phyloP scores from a whole-genome alignment of 2,329 filamentous ascomycete genomes.

The Colletotrichum cordylinicola region DNA sequence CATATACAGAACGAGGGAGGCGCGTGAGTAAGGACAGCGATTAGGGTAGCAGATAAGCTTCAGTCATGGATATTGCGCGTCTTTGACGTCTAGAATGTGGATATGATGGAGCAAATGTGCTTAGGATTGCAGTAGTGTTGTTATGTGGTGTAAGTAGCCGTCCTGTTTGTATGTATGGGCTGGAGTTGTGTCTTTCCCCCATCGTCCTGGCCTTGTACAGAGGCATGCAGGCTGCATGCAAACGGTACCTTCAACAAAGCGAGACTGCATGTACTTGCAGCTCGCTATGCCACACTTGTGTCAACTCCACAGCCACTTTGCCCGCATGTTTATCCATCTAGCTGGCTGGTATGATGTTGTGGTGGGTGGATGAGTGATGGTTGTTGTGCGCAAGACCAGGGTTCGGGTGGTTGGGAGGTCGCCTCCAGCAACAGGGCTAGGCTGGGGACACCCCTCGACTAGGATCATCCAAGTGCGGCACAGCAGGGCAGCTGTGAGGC shows the following conservation, averaged over 20 bases:
- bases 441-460: slow-evolving; percentile 9
- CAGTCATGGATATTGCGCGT: slow-evolving; percentile 12
- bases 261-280: neutral
- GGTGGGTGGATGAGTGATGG: slow-evolving; percentile 15
- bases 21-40: neutral
- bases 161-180: neutral
- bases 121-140: slow-evolving; percentile 6
- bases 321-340: neutral
- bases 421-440: slow-evolving; percentile 6
- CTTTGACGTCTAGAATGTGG: slow-evolving; percentile 13
- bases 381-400: neutral
- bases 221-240: slow-evolving; percentile 4
- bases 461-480: slow-evolving; percentile 1
- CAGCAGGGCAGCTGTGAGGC: neutral
- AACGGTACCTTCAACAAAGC: slow-evolving; percentile 14
- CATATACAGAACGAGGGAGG: slow-evolving; percentile 14
- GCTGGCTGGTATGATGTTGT: neutral
- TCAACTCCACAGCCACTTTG: neutral
- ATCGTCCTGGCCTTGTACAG: neutral
- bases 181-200: neutral
- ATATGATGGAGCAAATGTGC: slow-evolving; percentile 4
- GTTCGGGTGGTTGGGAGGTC: slow-evolving; percentile 8
- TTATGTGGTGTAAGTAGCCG: neutral
- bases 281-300: neutral
- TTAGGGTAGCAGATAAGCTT: slow-evolving; percentile 15